Base-by-base conservation (phyloP, 352 stramenopile genomes). In the Globisporangium carolinianum region DNA sequence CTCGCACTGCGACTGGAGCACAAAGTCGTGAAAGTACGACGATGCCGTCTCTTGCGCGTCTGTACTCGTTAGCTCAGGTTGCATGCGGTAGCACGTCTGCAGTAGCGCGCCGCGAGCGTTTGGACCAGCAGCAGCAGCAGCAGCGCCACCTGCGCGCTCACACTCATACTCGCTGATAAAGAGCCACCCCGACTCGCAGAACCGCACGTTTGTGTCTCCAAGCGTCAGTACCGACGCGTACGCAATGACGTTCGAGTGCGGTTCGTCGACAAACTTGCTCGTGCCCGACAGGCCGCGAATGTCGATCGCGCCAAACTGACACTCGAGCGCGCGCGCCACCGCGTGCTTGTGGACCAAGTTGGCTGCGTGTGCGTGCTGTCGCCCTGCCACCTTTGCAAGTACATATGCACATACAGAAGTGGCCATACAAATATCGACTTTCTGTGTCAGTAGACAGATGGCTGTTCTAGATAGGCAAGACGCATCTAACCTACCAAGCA, bases 21-120 rank as follows among this genome's bases (percentile, higher is more conserved):
- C 36, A 43, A 51, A 51, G 36, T 61, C 17, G 39, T 61, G n/a
- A 12, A 61, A 55, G 41, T 61, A 61, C 9, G 48, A 37, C 3
- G 48, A 32, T 12, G 42, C 35, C 8, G 17, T 41, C 37, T 37
- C 24, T 24, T 24, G 39, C 17, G 38, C n/a, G 7, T 42, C 17
- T 18, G 10, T 17, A 17, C 39, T 47, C 38, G 7, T 18, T 8
- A 5, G 9, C 24, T 50, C 38, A 5, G 38, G 4, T 4, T 49
- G 41, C 3, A 61, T 38, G 3, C 39, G 48, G 17, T 52, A 51
- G 7, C 38, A 61, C 2, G 35, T 37, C 41, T 61, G 56, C 18
- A 51, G 14, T 49, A 56, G 15, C 45, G 43, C 32, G 24, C 24
- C 24, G 24, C 24, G 24, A 24, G 24, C 24, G 24, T 24, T 24